phyloP scores from a whole-genome alignment of 2,329 filamentous ascomycete genomes.

The Aspergillus sp. region DNA sequence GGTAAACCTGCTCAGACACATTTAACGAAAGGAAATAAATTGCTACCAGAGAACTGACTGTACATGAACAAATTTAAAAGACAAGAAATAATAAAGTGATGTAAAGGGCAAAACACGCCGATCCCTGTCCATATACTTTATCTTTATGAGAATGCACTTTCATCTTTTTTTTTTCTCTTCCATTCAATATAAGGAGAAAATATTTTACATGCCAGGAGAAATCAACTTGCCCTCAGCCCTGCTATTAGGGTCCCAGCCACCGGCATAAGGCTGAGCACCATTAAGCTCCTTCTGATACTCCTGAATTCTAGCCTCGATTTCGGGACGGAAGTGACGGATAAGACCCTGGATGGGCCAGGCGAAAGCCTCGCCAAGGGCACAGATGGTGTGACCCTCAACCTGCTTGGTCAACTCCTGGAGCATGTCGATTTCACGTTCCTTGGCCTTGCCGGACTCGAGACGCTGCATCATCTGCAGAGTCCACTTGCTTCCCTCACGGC shows the following conservation, averaged over 20 bases:
- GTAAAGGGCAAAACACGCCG: background rate
- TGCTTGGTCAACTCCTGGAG: slow-evolving; percentile 98
- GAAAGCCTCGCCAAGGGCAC: slow-evolving; percentile 94
- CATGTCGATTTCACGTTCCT: slow-evolving; percentile 96
- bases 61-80: slow-evolving; percentile 10
- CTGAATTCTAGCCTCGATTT: slow-evolving; percentile 85
- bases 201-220: slow-evolving; percentile 85
- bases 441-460: slow-evolving; percentile 84
- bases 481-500: slow-evolving; percentile 98
- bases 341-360: slow-evolving; percentile 98
- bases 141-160: background rate
- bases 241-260: slow-evolving; percentile 77
- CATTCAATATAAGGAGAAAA: slow-evolving; percentile 39
- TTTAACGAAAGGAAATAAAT: slow-evolving; percentile 4
- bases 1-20: background rate
- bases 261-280: slow-evolving; percentile 70
- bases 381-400: slow-evolving; percentile 98
- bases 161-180: slow-evolving; percentile 2
- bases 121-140: background rate
- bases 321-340: slow-evolving; percentile 95
- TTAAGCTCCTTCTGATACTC: slow-evolving; percentile 62
- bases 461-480: slow-evolving; percentile 98
- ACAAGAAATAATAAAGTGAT: slow-evolving; percentile 3
- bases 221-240: slow-evolving; percentile 73
- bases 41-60: slow-evolving; percentile 11